A percentile compares a stretch with the other conserved stretches of the same genome.
Evolutionary conservation across 2,329 filamentous ascomycete genomes (phyloP).

Genomic region (Phoma sp.): DNA sequence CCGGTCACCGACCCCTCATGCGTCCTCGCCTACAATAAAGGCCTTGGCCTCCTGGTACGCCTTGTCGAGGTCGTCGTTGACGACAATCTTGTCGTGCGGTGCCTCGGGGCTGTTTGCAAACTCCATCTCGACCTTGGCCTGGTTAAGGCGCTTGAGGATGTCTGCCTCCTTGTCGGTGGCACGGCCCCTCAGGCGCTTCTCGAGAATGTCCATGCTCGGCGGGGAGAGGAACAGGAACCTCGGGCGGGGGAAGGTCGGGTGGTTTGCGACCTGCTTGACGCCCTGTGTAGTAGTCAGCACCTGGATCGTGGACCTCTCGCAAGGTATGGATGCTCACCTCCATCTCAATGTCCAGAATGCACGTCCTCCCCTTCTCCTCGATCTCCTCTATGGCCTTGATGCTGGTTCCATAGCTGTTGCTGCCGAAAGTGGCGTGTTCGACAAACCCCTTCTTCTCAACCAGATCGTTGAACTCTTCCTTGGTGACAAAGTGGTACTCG

Average conservation of each 20-base stretch:
- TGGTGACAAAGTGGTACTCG: constrained; percentile 76
- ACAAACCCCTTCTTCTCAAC: constrained; percentile 73
- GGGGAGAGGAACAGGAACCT: constrained; percentile 87
- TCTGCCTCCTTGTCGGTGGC: constrained; percentile 56
- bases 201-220: constrained; percentile 75
- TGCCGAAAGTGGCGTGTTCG: constrained; percentile 84
- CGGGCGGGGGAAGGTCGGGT: constrained; percentile 67
- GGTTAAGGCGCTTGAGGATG: constrained; percentile 56
- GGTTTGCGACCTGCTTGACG: constrained; percentile 89
- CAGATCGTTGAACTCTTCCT: constrained; percentile 58
- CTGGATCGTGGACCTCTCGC: not conserved
- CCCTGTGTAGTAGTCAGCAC: constrained; percentile 57
- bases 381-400: constrained; percentile 80
- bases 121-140: constrained; percentile 54
- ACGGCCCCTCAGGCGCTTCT: constrained; percentile 60
- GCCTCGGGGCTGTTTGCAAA: constrained; percentile 49
- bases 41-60: constrained; percentile 58
- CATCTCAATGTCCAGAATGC: constrained; percentile 96
- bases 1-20: constrained; percentile 15
- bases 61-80: constrained; percentile 59
- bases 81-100: constrained; percentile 60
- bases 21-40: constrained; percentile 55
- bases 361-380: constrained; percentile 72
- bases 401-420: constrained; percentile 86
- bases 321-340: constrained; percentile 62